Conservation (phyloP, 2,329 filamentous ascomycete genomes). For the Bipolaris zeicola region DNA sequence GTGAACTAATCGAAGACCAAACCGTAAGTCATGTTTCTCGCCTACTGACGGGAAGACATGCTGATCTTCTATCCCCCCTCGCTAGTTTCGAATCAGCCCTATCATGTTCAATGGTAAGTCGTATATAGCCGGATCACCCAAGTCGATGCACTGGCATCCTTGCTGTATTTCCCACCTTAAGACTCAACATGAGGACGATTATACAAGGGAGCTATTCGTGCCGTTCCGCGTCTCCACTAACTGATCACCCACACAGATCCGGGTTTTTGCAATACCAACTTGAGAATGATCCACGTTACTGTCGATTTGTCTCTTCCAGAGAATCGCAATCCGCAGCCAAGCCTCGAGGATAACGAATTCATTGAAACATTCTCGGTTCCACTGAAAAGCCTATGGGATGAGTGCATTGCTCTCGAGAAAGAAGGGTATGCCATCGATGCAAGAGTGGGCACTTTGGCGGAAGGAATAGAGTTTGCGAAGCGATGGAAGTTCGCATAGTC, state of each 20-base stretch:
- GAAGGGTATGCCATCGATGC: conserved; percentile 81
- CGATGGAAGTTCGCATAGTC: conserved; percentile 41
- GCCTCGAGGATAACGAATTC: conserved; percentile 80
- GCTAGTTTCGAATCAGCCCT: conserved; percentile 45
- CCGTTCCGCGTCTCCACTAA: neutral
- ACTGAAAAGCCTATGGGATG: conserved; percentile 66
- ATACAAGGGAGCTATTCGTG: too few species aligned
- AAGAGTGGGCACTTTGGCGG: conserved; percentile 75
- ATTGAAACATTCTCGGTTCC: conserved; percentile 78
- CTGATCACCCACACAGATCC: conserved; percentile 37
- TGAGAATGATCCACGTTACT: conserved; percentile 71
- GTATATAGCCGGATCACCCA: neutral
- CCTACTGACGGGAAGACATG: neutral
- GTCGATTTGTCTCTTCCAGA: conserved; percentile 72
- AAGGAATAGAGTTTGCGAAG: conserved; percentile 76
- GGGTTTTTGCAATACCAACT: conserved; percentile 51
- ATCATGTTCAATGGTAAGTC: conserved; percentile 53
- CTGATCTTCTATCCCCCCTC: neutral
- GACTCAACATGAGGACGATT: neutral
- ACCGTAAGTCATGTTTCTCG: neutral
- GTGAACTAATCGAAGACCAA: conserved; percentile 44
- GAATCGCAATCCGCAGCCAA: conserved; percentile 70
- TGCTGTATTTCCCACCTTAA: neutral
- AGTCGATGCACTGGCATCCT: neutral
- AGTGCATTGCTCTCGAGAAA: conserved; percentile 68